Evolutionary conservation across 345 rosid species (phyloP).

Genomic region (Alliaria petiolata): DNA sequence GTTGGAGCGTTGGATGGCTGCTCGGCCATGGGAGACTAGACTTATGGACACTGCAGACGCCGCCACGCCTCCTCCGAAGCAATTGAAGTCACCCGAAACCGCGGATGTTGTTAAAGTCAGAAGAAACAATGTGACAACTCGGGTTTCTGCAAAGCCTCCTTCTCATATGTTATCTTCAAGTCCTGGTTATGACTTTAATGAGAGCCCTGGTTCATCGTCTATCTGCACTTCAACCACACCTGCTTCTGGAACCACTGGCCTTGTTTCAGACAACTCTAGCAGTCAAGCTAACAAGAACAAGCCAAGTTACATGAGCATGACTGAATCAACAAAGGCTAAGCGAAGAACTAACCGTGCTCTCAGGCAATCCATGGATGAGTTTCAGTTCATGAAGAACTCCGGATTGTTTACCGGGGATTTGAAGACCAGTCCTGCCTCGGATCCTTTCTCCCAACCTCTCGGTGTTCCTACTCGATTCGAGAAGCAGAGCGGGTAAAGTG

Average conservation of each 20-base stretch:
- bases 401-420: constrained; percentile 43
- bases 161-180: constrained; percentile 51
- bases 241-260: constrained; percentile 49
- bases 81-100: constrained; percentile 49
- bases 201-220: constrained; percentile 78
- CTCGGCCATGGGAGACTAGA: constrained; percentile 93
- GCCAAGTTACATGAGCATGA: constrained; percentile 83
- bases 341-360: constrained; percentile 45
- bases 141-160: constrained; percentile 71
- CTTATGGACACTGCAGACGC: constrained; percentile 53
- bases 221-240: constrained; percentile 72
- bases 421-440: constrained; percentile 38
- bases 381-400: constrained; percentile 62
- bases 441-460: constrained; percentile 54
- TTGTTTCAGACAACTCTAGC: constrained; percentile 51
- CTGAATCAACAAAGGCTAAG: constrained; percentile 89
- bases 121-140: constrained; percentile 74
- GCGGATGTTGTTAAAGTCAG: constrained; percentile 41
- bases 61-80: constrained; percentile 38
- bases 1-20: constrained; percentile 99
- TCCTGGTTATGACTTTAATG: constrained; percentile 74
- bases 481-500: constrained; percentile 28
- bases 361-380: constrained; percentile 93
- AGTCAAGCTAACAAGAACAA: constrained; percentile 30
- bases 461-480: constrained; percentile 41